Base-by-base conservation (phyloP, 176 grass and related monocot species). In the Oryza punctata region DNA sequence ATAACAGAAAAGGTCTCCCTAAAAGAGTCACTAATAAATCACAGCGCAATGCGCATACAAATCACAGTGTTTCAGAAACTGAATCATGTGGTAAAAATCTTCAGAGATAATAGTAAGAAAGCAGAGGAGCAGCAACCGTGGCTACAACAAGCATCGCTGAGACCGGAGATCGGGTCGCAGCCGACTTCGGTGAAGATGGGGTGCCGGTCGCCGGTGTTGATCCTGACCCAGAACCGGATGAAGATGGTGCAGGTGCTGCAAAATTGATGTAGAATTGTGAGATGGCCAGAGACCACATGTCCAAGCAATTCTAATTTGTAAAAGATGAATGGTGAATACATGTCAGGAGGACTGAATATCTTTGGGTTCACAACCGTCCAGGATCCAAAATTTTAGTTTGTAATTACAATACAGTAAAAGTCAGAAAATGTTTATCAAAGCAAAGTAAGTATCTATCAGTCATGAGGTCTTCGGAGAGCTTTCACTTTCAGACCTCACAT, bases 241-340 rank as follows among this genome's bases (percentile, higher is more conserved):
- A 77, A 28, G 76, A 28, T n/a, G 88, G 47, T 41, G 40, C 12
- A 27, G 88, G 88, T 1, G 74, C 88, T 90, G 75, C 84, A 87
- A 64, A 1, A 79, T 11, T 38, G 12, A 83, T 74, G 43, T 11
- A 82, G 15, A 77, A 7, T 43, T 44, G 8, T 61, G 60, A 81
- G 29, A 54, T 16, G 33, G 1, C 1, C 3, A 49, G 37, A 49
- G 21, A 10, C 11, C 7, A 44, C 23, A 27, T n/a, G 12, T 1
- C 29, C 4, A n/a, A 60, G 54, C 54, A 60, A 60, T 10, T 60
- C 0, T 23, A 23, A 60, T 23, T 23, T 60, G 1, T 23, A 23
- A 23, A 60, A 21, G 54, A 60, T 54, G 50, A 54, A 19, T 19
- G 6, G 50, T 19, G 16, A 54, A 54, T 46, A 63, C 5, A 13